Conservation (phyloP, 2,329 filamentous ascomycete genomes). For the Clathrospora elynae region DNA sequence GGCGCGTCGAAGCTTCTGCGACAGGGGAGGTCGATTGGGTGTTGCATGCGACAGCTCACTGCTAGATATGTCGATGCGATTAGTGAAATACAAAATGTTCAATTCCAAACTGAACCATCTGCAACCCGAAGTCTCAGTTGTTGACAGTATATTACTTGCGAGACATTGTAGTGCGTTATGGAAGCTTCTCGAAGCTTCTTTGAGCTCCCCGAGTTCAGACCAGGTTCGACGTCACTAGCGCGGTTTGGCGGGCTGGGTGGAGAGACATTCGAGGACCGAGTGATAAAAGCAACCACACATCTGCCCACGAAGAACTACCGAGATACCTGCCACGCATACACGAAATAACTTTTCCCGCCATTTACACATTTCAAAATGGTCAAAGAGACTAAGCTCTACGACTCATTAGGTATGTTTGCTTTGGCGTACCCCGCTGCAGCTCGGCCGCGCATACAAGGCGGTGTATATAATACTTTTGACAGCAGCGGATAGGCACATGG, state of each 20-base stretch:
- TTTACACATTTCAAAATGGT: slow-evolving; percentile 68
- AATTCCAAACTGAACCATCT: no score
- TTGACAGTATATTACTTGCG: slow-evolving; percentile 9
- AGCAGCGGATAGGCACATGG: slow-evolving; percentile 12
- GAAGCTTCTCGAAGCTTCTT: slow-evolving; percentile 50
- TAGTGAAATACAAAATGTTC: slow-evolving; percentile 26
- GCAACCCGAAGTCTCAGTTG: no score
- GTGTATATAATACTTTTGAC: no score
- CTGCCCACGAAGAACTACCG: slow-evolving; percentile 24
- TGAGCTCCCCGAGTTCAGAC: slow-evolving; percentile 14
- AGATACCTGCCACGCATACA: slow-evolving; percentile 18
- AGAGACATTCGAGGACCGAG: slow-evolving; percentile 33
- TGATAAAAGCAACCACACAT: slow-evolving; percentile 36
- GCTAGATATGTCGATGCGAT: slow-evolving; percentile 28
- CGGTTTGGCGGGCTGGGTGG: slow-evolving; percentile 34
- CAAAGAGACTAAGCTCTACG: slow-evolving; percentile 94
- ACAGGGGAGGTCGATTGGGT: slow-evolving; percentile 32
- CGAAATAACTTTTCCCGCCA: slow-evolving; percentile 17
- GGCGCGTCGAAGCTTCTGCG: slow-evolving; percentile 37
- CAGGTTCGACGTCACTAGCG: slow-evolving; percentile 26
- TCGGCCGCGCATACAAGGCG: no score
- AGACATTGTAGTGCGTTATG: slow-evolving; percentile 7
- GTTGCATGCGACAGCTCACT: slow-evolving; percentile 28
- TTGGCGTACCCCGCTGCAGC: slow-evolving; percentile 30
- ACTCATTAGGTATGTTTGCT: slow-evolving; percentile 64